A percentile compares a stretch with the other conserved stretches of the same genome.
Conservation (phyloP, 2,329 filamentous ascomycete genomes). For the Aureobasidium zeae region DNA sequence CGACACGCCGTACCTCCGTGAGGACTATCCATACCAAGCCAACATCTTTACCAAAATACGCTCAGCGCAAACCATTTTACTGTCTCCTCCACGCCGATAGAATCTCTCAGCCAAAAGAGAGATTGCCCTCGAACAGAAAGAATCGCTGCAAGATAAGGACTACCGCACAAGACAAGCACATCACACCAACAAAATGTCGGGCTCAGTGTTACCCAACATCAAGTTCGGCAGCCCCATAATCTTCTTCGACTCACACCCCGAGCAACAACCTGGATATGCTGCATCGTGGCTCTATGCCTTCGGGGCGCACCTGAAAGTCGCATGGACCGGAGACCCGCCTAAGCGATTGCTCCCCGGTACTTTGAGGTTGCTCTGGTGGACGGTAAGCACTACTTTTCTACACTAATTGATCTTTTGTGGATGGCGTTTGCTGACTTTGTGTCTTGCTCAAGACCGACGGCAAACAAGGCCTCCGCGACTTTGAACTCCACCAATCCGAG, state of each 20-base stretch:
- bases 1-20: no score
- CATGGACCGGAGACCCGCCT: slow-evolving; percentile 17
- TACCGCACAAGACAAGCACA: background rate
- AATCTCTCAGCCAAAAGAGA: background rate
- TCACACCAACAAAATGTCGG: slow-evolving; percentile 3
- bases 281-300: slow-evolving; percentile 12
- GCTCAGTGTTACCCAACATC: slow-evolving; percentile 14
- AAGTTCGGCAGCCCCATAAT: slow-evolving; percentile 16
- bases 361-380: slow-evolving; percentile 17
- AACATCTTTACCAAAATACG: no score
- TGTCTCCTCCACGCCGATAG: no score
- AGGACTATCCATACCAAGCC: no score
- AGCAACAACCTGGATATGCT: slow-evolving; percentile 16
- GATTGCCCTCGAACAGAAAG: background rate
- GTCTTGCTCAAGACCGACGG: slow-evolving; percentile 16
- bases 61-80: no score
- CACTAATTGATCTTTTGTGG: no score
- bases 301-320: slow-evolving; percentile 16
- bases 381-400: slow-evolving; percentile 4
- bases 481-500: slow-evolving; percentile 17
- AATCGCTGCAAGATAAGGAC: no score
- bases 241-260: slow-evolving; percentile 19
- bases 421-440: no score
- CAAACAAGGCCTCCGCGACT: slow-evolving; percentile 17
- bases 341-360: slow-evolving; percentile 15